A percentile compares a stretch with the other conserved stretches of the same genome.
Conservation (phyloP, 257 asterid genomes). For the Lantana camara region DNA sequence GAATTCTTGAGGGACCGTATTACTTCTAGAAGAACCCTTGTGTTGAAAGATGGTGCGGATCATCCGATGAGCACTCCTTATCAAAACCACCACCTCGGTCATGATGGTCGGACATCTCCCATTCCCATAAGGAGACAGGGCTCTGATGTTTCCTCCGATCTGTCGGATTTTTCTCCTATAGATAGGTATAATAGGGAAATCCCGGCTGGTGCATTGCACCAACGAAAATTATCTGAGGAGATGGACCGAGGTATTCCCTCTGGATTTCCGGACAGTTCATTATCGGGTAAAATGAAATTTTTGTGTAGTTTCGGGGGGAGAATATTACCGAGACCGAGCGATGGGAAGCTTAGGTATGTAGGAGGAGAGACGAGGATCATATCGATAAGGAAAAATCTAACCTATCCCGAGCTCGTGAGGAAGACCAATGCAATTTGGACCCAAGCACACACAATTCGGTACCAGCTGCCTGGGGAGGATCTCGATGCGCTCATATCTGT, state of each 20-base stretch:
- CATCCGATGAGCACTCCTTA: constrained; percentile 18
- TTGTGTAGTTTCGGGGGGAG: constrained; percentile 95
- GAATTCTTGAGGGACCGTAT: constrained; percentile 53
- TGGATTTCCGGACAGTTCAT: constrained; percentile 39
- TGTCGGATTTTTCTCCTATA: constrained; percentile 27
- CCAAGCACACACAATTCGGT: constrained; percentile 69
- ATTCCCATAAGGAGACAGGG: constrained; percentile 15
- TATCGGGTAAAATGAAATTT: constrained; percentile 61
- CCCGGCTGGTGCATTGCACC: constrained; percentile 5
- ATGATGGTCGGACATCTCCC: not conserved
- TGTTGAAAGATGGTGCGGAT: constrained; percentile 23
- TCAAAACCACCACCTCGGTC: constrained; percentile 31
- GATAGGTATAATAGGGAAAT: constrained; percentile 17
- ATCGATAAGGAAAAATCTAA: constrained; percentile 58
- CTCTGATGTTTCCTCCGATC: constrained; percentile 28
- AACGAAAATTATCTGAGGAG: constrained; percentile 14
- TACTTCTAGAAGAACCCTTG: constrained; percentile 33
- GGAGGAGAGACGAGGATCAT: constrained; percentile 91
- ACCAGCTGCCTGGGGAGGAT: constrained; percentile 95
- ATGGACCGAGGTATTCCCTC: constrained; percentile 39
- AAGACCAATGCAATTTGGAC: constrained; percentile 64
- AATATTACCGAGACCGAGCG: constrained; percentile 81
- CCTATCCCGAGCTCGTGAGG: constrained; percentile 58
- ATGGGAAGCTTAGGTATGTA: constrained; percentile 80
- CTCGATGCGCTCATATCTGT: constrained; percentile 88